Evolutionary conservation across 2,329 filamentous ascomycete species (phyloP), one percentile per base, ranked within the genome.

Genomic region (Trichophyton schoenleinii): DNA sequence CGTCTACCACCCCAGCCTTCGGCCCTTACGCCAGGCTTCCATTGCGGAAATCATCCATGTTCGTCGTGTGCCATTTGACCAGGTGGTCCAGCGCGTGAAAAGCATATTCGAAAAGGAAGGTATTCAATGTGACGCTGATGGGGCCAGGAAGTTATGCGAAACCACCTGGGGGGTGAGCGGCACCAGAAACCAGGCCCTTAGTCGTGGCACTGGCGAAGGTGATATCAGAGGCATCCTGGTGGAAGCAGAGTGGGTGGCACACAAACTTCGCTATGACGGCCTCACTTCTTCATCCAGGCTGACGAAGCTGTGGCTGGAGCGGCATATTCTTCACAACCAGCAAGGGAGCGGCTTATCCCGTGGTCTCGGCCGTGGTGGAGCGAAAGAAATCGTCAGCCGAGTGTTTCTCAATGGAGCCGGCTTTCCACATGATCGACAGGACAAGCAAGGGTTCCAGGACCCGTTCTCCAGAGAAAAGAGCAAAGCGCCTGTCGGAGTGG

Each of bases 11-110:
- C 86, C 92, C 3, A 89, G 91, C 20, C 80, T 99, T 46, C 83
- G 91, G 31, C 91, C 89, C 0, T 79, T 99, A 6, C 85, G 94
- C n/a, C 88, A 92, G 65, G 91, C 90, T 0, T 84, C 80, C 4
- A 76, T 94, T 58, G 94, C 92, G 0, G 94, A 99, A 72, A 85
- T 97, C 44, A 86, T 99, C 22, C 91, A 95, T 69, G 87, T 96
- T 38, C 89, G 92, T 57, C 94, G 94, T 68, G 91, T 94, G 1
- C 86, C 88, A 0, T 76, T 97, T 8, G 91, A 95, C 64, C 87
- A 91, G 58, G 89, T 97, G 2, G 86, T 95, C 3, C 80, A 81
- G 6, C 85, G 94, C 13, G 80, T 97, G 69, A 91, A 91, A 71
- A 77, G 79, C 1, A 87, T 99, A 0, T 96, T 99, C 66, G 85